Conservation (phyloP, 148 eudicot genomes). For the Rhododendron kiyosumense region DNA sequence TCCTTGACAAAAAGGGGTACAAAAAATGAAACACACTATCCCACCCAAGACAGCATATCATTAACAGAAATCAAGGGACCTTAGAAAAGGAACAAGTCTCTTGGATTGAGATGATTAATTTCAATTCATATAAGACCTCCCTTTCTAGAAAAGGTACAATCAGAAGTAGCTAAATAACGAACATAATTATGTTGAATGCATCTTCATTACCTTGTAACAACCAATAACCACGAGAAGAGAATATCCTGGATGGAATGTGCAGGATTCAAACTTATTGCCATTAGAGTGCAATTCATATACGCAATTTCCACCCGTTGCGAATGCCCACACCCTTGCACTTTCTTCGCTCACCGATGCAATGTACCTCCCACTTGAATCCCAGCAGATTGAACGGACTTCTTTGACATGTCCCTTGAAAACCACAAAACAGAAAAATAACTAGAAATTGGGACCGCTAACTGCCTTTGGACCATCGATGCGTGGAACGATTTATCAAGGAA, state of each 20-base stretch:
- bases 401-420: slow-evolving; percentile 35
- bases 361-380: slow-evolving; percentile 45
- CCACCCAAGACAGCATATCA: neutral
- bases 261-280: slow-evolving; percentile 34
- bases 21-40: neutral
- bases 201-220: slow-evolving; percentile 33
- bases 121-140: neutral
- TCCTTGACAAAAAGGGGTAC: neutral
- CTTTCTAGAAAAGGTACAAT: neutral
- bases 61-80: neutral
- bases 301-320: slow-evolving; percentile 24
- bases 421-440: neutral
- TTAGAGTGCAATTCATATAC: slow-evolving; percentile 28
- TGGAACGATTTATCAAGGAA: neutral
- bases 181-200: neutral
- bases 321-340: slow-evolving; percentile 43
- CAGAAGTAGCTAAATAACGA: neutral
- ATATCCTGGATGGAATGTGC: slow-evolving; percentile 48
- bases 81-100: neutral
- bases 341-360: slow-evolving; percentile 49
- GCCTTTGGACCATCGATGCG: neutral
- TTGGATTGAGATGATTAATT: neutral
- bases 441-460: neutral
- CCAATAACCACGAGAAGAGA: slow-evolving; percentile 34
- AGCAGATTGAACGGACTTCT: slow-evolving; percentile 41